A percentile compares a stretch with the other conserved stretches of the same genome.
These are phyloP conservation scores for Pascua guehoae DNA, from an alignment of 1,284 basidiomycete species.

Conservation along the genomic window DNA sequence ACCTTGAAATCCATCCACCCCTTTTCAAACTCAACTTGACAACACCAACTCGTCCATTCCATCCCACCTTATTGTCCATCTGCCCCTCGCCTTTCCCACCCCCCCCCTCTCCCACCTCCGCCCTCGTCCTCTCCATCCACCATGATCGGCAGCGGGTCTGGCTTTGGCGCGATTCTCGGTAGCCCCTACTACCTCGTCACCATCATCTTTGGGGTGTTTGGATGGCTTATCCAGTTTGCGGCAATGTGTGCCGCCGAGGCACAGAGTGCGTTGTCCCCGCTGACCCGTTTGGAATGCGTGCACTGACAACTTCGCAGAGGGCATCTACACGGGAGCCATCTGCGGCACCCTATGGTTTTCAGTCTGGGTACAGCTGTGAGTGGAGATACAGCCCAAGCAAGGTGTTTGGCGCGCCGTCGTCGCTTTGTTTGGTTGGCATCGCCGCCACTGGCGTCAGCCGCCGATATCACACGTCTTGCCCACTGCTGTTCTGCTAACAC, in stretches of 20 bases:
- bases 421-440: no score
- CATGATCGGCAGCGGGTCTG: conserved; percentile 35
- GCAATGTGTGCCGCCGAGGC: conserved; percentile 29
- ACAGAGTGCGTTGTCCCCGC: background rate
- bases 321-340: background rate
- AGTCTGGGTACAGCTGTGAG: conserved; percentile 59
- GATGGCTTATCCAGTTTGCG: conserved; percentile 18
- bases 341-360: conserved; percentile 79
- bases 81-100: no score
- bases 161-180: conserved; percentile 60
- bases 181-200: conserved; percentile 88
- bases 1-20: no score
- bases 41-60: no score
- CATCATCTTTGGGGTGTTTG: conserved; percentile 57
- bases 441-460: no score
- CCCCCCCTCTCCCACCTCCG: background rate
- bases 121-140: conserved; percentile 5
- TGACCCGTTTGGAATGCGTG: background rate
- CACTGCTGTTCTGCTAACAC: background rate
- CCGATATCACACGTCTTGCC: background rate
- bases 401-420: no score
- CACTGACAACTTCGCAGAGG: background rate
- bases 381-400: background rate
- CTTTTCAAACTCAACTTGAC: no score
- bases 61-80: no score